A percentile compares a stretch with the other conserved stretches of the same genome.
Evolutionary conservation across 148 eudicot species (phyloP).

Genomic region (Beta vulgaris): DNA sequence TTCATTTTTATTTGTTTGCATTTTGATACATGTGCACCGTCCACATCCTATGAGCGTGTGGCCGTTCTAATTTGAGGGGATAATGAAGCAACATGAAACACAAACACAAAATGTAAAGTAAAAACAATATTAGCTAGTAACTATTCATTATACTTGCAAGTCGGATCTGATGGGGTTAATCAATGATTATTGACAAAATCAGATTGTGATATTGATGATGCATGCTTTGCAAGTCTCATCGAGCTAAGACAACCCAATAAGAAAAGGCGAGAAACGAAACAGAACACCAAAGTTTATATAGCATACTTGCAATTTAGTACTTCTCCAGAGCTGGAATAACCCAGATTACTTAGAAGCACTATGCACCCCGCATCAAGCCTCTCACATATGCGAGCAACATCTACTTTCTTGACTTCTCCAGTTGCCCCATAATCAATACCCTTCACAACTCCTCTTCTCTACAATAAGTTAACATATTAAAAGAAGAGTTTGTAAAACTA

Average conservation of each 20-base stretch:
- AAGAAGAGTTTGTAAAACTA: slow-evolving; percentile 2
- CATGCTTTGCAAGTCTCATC: not conserved
- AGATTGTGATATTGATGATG: too few species aligned
- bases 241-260: not conserved
- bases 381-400: slow-evolving; percentile 74
- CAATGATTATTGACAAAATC: too few species aligned
- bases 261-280: slow-evolving; percentile 26
- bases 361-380: slow-evolving; percentile 90
- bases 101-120: too few species aligned
- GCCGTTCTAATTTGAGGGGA: too few species aligned
- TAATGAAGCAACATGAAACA: too few species aligned
- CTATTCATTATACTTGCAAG: too few species aligned
- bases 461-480: slow-evolving; percentile 15
- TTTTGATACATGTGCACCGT: too few species aligned
- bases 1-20: too few species aligned
- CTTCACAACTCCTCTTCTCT: slow-evolving; percentile 89
- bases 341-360: slow-evolving; percentile 80
- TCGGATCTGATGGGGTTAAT: too few species aligned
- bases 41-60: too few species aligned
- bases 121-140: too few species aligned
- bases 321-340: slow-evolving; percentile 96
- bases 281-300: slow-evolving; percentile 43
- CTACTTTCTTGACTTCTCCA: slow-evolving; percentile 93
- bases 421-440: slow-evolving; percentile 94
- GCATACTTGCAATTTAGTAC: slow-evolving; percentile 98